Percentiles rank a stretch among this genome's conserved stretches.
Evolutionary conservation across 192 early-diverging fungal species (phyloP).

Genomic region (Umbelopsis vinacea): DNA sequence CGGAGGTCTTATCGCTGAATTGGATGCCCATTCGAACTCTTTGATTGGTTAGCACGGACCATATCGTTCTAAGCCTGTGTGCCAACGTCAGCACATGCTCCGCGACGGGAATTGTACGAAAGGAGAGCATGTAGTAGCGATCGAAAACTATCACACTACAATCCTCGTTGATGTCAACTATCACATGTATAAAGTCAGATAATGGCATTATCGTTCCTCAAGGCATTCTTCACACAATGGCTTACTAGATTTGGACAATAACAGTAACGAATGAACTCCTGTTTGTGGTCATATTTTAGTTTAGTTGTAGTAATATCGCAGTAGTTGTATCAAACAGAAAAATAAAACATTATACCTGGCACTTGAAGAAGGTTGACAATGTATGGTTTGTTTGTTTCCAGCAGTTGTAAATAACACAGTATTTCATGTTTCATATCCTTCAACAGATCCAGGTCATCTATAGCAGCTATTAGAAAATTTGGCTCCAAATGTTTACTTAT

Average conservation of each 20-base stretch:
- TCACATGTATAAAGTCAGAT: neutral
- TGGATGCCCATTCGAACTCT: constrained; percentile 29
- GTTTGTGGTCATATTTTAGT: neutral
- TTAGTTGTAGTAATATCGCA: no score
- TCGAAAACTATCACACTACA: constrained; percentile 60
- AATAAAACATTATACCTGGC: constrained; percentile 41
- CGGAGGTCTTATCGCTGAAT: neutral
- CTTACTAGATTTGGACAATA: constrained; percentile 65
- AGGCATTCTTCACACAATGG: neutral
- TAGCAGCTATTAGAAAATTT: neutral
- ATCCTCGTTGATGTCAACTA: constrained; percentile 64
- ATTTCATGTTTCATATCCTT: constrained; percentile 50
- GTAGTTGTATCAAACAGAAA: neutral
- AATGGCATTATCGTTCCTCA: neutral
- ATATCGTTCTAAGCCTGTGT: constrained; percentile 53
- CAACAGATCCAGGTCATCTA: constrained; percentile 41
- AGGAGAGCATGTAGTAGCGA: constrained; percentile 57
- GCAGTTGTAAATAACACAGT: constrained; percentile 62
- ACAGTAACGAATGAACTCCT: constrained; percentile 54
- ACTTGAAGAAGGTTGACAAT: constrained; percentile 63
- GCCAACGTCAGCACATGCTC: constrained; percentile 50
- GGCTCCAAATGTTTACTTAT: no score
- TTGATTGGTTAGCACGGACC: constrained; percentile 47
- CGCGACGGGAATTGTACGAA: constrained; percentile 43
- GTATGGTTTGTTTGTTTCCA: constrained; percentile 73